phyloP scores from a whole-genome alignment of 179 eudicot genomes.

The Silene coronaria region DNA sequence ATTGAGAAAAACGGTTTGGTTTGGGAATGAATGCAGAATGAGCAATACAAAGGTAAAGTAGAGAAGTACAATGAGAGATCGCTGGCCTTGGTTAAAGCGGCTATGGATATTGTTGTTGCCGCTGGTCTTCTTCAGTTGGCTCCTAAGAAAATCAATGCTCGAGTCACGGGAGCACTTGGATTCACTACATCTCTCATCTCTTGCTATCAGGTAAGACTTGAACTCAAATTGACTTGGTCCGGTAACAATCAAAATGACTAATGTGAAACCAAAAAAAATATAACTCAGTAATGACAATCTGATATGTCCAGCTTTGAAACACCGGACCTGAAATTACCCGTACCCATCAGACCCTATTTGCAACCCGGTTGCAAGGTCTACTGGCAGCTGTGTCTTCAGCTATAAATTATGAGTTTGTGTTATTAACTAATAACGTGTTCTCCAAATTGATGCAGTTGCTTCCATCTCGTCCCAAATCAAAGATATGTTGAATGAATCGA shows the following conservation, averaged over 20 bases:
- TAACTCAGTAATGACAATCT: too few species aligned
- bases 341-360: too few species aligned
- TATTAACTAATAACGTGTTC: neutral
- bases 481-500: conserved; percentile 33
- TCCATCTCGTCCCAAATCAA: conserved; percentile 68
- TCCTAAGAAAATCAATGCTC: conserved; percentile 92
- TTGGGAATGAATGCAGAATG: conserved; percentile 53
- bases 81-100: conserved; percentile 70
- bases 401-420: neutral
- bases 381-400: too few species aligned
- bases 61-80: conserved; percentile 77
- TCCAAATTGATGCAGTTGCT: conserved; percentile 55
- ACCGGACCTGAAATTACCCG: too few species aligned
- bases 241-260: too few species aligned
- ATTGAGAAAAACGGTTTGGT: too few species aligned
- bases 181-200: conserved; percentile 81
- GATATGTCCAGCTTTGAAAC: too few species aligned
- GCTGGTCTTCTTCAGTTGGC: conserved; percentile 91
- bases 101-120: conserved; percentile 84
- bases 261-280: too few species aligned
- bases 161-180: conserved; percentile 94
- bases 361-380: too few species aligned
- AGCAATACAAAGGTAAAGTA: conserved; percentile 60
- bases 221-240: neutral
- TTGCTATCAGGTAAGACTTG: conserved; percentile 67